Evolutionary conservation across 148 eudicot species (phyloP), one percentile per base, ranked within the genome.

Genomic region (Polygonum aviculare): DNA sequence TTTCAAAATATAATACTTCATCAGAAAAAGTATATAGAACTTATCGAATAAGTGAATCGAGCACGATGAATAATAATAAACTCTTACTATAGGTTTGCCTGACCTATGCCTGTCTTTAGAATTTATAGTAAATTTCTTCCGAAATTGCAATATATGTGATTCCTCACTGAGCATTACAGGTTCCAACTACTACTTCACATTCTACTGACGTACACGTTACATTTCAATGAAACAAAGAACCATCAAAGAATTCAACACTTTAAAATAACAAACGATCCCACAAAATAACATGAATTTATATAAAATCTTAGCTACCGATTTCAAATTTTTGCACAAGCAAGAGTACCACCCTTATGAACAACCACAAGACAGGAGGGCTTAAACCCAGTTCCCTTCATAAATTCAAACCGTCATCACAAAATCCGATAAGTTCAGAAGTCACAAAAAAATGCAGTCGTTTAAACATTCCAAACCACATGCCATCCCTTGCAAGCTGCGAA

Each of bases 371-470:
- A 7, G 12, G 19, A 50, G 35, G 70, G 41, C 69, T 63, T 39
- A 33, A 4, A 67, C 44, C 41, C 44, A 67, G 72, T 36, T 67
- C 72, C 31, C 44, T 67, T 35, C 15, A 67, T 45, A 67, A 44
- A 67, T 36, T 67, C 72, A 67, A 67, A 67, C 44, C 44, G 72
- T 67, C 72, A 36, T 21, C 72, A 36, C 72, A 67, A 67, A 26
- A 67, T 2, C 72, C 45, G n/a, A 15, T 67, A 36, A 67, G 16
- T 36, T 67, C 7, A 67, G 18, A 67, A 35, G 72, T 14, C 14
- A 60, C 36, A 3, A 5, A 60, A 60, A 26, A 63, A 11, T 26
- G 72, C 41, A 38, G 21, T 67, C 72, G 36, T 26, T 26, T 67
- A 38, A 67, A 67, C 19, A 67, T 35, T 14, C 70, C 41, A 59